Percentiles rank a stretch among this genome's conserved stretches.
Evolutionary conservation across 352 stramenopile genomes (phyloP).

Genomic region (Globisporangium solare): DNA sequence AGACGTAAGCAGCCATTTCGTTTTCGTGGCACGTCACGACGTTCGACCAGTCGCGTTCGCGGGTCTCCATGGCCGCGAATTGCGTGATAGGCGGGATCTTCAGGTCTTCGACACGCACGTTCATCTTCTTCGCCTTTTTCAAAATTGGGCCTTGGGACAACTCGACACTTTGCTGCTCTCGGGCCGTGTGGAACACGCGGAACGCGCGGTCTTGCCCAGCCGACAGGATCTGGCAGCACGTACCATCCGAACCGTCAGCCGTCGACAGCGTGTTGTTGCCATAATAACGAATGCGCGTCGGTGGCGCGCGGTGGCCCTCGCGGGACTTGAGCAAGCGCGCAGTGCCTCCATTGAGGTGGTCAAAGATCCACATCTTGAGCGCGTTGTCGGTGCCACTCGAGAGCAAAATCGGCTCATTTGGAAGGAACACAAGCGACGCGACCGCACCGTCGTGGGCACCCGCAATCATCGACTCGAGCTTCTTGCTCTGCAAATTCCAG

Average conservation of each 20-base stretch:
- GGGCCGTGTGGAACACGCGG: constrained; percentile 88
- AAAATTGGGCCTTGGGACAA: constrained; percentile 89
- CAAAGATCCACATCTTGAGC: constrained; percentile 94
- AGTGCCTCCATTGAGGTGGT: constrained; percentile 73
- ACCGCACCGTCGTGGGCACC: constrained; percentile 75
- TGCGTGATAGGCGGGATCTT: constrained; percentile 90
- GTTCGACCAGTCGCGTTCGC: constrained; percentile 90
- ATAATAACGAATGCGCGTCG: constrained; percentile 88
- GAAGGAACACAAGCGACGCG: constrained; percentile 74
- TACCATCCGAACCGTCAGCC: constrained; percentile 80
- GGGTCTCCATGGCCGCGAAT: constrained; percentile 89
- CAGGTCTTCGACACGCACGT: constrained; percentile 80
- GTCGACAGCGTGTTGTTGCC: constrained; percentile 85
- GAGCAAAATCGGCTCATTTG: constrained; percentile 86
- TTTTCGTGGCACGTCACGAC: constrained; percentile 93
- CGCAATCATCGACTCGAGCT: constrained; percentile 77
- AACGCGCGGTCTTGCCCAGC: constrained; percentile 88
- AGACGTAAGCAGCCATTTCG: constrained; percentile 93
- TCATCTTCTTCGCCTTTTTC: constrained; percentile 88
- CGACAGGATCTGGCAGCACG: constrained; percentile 87
- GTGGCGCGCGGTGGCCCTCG: constrained; percentile 80
- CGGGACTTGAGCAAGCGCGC: constrained; percentile 88
- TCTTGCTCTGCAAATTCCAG: constrained; percentile 90
- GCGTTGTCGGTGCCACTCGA: constrained; percentile 87
- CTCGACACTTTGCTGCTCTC: constrained; percentile 88